Evolutionary conservation across 331 rosid species (phyloP).

Genomic region (Telfairia occidentalis): DNA sequence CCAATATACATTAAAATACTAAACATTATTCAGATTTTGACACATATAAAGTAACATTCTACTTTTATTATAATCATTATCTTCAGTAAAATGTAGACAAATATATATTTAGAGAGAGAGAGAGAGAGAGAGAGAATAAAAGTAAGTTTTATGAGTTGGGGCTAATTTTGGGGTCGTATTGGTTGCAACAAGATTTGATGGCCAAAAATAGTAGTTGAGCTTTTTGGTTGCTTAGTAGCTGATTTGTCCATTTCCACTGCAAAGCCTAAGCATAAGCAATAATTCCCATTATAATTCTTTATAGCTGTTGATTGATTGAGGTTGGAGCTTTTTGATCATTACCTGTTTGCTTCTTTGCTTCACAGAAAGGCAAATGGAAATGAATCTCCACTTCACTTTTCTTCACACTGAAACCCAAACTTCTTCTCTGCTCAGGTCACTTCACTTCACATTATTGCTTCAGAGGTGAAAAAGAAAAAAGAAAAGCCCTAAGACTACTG

Average conservation of each 20-base stretch:
- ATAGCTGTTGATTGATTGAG: background rate
- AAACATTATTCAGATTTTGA: background rate
- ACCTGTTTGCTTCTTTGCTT: background rate
- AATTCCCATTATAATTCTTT: background rate
- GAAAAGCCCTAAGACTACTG: constrained; percentile 4
- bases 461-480: background rate
- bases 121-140: background rate
- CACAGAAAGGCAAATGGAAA: constrained; percentile 6
- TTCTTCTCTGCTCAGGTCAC: background rate
- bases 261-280: background rate
- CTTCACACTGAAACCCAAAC: background rate
- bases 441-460: background rate
- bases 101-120: background rate
- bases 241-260: constrained; percentile 3
- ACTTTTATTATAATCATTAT: background rate
- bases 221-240: background rate
- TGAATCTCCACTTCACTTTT: background rate
- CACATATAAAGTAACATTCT: background rate
- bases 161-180: background rate
- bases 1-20: background rate
- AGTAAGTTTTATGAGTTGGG: background rate
- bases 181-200: background rate
- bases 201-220: background rate
- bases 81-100: background rate
- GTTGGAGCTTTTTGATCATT: background rate